phyloP scores from a whole-genome alignment of 177 flowering plant species.

The Vitis hybrid region DNA sequence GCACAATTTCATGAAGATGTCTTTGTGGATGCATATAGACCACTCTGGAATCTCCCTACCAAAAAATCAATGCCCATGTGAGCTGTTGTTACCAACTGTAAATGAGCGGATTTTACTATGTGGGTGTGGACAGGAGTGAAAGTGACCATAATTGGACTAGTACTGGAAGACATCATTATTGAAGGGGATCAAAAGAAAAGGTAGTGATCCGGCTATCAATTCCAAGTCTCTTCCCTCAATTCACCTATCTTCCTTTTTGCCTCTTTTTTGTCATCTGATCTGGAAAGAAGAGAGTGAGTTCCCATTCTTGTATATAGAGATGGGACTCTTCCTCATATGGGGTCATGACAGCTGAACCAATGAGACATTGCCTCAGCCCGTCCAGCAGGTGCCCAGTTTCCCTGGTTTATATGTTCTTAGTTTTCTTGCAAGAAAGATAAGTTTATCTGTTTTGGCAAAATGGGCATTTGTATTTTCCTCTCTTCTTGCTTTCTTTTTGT shows the following conservation, averaged over 20 bases:
- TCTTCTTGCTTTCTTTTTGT: conserved; percentile 5
- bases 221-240: conserved; percentile 24
- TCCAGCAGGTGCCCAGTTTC: conserved; percentile 17
- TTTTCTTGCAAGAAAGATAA: conserved; percentile 9
- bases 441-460: conserved; percentile 10
- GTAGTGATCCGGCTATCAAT: conserved; percentile 27
- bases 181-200: conserved; percentile 38
- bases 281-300: conserved; percentile 30
- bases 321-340: conserved; percentile 27
- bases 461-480: conserved; percentile 13
- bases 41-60: conserved; percentile 12
- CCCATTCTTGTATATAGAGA: conserved; percentile 18
- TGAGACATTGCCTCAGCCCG: conserved; percentile 17
- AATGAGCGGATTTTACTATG: conserved; percentile 24
- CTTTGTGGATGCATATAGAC: background rate
- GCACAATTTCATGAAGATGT: conserved; percentile 1
- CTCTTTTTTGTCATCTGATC: conserved; percentile 35
- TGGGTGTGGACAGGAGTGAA: conserved; percentile 29
- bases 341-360: conserved; percentile 44
- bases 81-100: conserved; percentile 34
- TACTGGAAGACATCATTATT: conserved; percentile 44
- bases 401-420: conserved; percentile 16
- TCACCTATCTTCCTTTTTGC: conserved; percentile 27
- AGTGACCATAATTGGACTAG: conserved; percentile 23
- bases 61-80: conserved; percentile 23